Evolutionary conservation across 495 filamentous ascomycete genomes (phyloP), one percentile per base, ranked within the genome.

Genomic region (Baudoinia panamericana): DNA sequence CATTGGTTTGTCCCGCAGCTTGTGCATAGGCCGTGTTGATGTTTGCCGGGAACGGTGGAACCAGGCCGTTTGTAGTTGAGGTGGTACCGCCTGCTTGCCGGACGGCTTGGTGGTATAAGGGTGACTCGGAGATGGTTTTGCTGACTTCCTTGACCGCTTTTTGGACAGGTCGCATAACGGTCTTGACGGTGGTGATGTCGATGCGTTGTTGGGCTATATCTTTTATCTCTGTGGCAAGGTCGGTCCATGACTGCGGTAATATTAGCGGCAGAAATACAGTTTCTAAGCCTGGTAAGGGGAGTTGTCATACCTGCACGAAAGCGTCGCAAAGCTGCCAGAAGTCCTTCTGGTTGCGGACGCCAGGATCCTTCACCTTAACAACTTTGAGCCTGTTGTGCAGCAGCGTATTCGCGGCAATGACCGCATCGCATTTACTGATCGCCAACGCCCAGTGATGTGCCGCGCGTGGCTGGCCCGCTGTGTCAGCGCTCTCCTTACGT

Each of bases 311-410:
- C 44, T 75, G 66, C 57, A 88, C 73, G 52, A 86, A 92, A 29
- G 63, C 61, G 56, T 76, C 82, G 66, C 80, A 86, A 19, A 84
- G 67, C 41, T 73, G 73, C 85, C 85, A 94, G 57, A 93, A 90
- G 32, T 77, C 71, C 17, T 71, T 67, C 46, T 85, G 78, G 24
- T 78, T 84, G 21, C 84, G 71, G 34, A 82, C 69, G 12, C 67
- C 66, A 7, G 78, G 82, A 44, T 93, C 84, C 50, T 84, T 85
- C 19, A 92, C 64, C 59, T 83, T 84, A 64, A 92, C 83, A 38
- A 65, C 67, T n/a, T 75, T 80, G 4, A 94, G 65, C 7, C 79
- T 71, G 16, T 62, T 62, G 47, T 78, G 77, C n/a, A 94, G 62
- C 7, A 67, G 59, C 53, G 81, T 73, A 2, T 77, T 80, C 34